phyloP scores from a whole-genome alignment of 1,284 basidiomycete genomes.

The Hypsizygus ulmarius region DNA sequence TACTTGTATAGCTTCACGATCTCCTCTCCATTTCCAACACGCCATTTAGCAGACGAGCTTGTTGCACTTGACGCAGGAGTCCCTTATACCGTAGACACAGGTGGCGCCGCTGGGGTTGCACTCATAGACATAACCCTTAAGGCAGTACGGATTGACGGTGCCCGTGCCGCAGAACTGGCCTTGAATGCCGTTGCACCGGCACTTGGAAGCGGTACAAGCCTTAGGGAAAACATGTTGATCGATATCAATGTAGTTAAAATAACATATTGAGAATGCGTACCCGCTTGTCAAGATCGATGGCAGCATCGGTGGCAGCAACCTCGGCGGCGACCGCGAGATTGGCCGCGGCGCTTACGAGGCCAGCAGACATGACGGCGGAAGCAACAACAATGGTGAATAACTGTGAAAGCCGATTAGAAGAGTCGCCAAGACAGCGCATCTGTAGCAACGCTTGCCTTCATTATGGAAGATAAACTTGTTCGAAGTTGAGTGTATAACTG shows the following conservation, averaged over 20 bases:
- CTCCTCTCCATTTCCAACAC: too few relatives aligned
- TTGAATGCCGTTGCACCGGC: constrained; percentile 18
- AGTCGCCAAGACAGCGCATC: too few relatives aligned
- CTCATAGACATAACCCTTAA: constrained; percentile 20
- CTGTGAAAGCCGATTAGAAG: neutral
- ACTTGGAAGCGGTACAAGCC: constrained; percentile 17
- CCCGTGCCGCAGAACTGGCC: constrained; percentile 21
- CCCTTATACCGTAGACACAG: constrained; percentile 20
- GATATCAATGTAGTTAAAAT: neutral
- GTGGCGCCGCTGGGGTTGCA: constrained; percentile 16
- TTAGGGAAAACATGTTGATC: constrained; percentile 1
- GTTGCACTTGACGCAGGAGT: constrained; percentile 18
- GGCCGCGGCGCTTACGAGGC: constrained; percentile 10
- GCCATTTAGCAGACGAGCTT: constrained; percentile 13
- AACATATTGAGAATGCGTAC: constrained; percentile 3
- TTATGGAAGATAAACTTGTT: too few relatives aligned
- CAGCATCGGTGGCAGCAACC: neutral
- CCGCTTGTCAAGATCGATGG: constrained; percentile 4
- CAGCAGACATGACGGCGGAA: constrained; percentile 11
- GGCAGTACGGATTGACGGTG: constrained; percentile 13
- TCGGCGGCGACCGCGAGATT: constrained; percentile 3
- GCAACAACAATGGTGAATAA: constrained; percentile 11
- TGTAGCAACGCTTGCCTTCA: too few relatives aligned
- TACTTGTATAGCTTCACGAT: too few relatives aligned
- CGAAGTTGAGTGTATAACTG: too few relatives aligned